Conservation (phyloP, 2,329 filamentous ascomycete genomes). For the Xylaria multiplex region DNA sequence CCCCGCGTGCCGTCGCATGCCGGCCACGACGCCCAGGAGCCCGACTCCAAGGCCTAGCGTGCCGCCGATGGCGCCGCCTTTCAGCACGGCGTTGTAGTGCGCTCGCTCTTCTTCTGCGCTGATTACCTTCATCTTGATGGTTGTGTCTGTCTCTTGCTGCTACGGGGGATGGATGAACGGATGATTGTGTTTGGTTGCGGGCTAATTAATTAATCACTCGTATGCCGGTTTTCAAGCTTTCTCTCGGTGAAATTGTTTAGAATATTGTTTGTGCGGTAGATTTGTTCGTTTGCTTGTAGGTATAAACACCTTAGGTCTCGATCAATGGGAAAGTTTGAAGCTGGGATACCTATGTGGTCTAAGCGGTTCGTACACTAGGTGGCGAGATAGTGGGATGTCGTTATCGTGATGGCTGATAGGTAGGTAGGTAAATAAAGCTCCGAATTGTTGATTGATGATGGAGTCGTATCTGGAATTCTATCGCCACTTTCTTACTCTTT, state of each 20-base stretch:
- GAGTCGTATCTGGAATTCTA: slow-evolving; percentile 3
- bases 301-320: background rate
- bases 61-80: slow-evolving; percentile 81
- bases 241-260: background rate
- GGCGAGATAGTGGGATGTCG: slow-evolving; percentile 14
- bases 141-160: slow-evolving; percentile 5
- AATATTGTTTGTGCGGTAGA: slow-evolving; percentile 9
- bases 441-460: no score
- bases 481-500: slow-evolving; percentile 22
- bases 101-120: slow-evolving; percentile 90
- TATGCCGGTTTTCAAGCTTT: background rate
- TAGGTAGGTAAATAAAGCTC: background rate
- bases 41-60: slow-evolving; percentile 74
- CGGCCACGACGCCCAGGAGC: slow-evolving; percentile 72
- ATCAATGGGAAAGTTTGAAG: background rate
- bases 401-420: slow-evolving; percentile 11
- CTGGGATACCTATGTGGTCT: slow-evolving; percentile 13
- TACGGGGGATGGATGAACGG: background rate
- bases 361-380: slow-evolving; percentile 10
- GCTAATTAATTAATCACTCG: background rate
- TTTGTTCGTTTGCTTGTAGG: background rate
- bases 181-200: background rate
- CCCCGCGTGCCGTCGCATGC: slow-evolving; percentile 75
- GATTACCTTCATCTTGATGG: slow-evolving; percentile 85
- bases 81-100: slow-evolving; percentile 84